Base-by-base conservation (phyloP, 805 yeast genomes). In the Wickerhamomyces alni region DNA sequence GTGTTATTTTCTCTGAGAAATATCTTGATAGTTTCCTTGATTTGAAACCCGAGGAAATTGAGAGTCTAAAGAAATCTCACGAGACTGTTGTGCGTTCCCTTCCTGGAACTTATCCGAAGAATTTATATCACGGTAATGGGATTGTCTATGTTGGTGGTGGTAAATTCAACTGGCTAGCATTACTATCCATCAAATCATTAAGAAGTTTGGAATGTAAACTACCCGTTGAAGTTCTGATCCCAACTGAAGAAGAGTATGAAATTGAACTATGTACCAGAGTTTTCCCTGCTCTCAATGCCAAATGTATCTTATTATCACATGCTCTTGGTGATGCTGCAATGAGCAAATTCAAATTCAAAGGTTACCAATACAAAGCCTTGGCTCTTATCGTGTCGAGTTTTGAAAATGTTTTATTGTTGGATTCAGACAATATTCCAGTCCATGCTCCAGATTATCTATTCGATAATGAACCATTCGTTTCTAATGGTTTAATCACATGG, bases 171-270 rank as follows among this genome's bases (percentile, higher is more conserved):
- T 73, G 80, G 76, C 53, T 77, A 36, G 70, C 80, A 1, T 52
- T 77, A 28, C 55, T 76, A 15, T 71, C 75, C 2, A 67, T 74
- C 40, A 70, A 68, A 39, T 59, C 72, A 16, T 56, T 77, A 38
- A 58, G 84, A 45, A 64, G 69, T 9, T 44, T 67, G 15, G 82
- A 80, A 1, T 62, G 42, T 64, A 70, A 52, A 61, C 67, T 36
- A 67, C 93, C 94, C 0, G 77, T 84, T 11, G 94, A 84, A 64
- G 79, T 84, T 8, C 66, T 82, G 41, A 72, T 84, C 47, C 87
- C 88, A 5, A 67, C 74, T 35, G 62, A 66, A 26, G 74, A 71
- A 10, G 93, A 84, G 54, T 84, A 77, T 57, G 93, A 84, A 58
- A 62, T 74, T 33, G 81, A 79, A 40, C 63, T 77, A 26, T 83